Conservation (phyloP, 2,329 filamentous ascomycete species). For the Berkeleyomyces basicola region DNA sequence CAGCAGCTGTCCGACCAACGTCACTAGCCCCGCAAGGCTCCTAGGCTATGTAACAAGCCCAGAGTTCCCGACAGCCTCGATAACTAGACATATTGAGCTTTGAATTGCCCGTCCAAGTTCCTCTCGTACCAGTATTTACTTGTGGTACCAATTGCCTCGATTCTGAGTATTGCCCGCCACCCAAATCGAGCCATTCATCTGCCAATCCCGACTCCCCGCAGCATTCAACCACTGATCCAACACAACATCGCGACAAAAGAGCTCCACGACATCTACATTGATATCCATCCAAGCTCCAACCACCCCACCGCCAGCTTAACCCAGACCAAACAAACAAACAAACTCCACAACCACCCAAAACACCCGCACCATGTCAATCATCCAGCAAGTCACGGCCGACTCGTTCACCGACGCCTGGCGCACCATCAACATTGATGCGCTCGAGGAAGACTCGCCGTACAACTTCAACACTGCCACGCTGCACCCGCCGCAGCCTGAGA, state of each 20-base stretch:
- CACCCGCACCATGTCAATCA: conserved; percentile 42
- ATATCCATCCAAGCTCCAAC: conserved; percentile 1
- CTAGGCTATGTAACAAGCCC: background rate
- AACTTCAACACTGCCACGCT: conserved; percentile 87
- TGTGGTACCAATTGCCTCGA: too few species aligned
- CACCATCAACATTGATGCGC: conserved; percentile 85
- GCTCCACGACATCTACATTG: conserved; percentile 1
- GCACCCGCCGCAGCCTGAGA: conserved; percentile 57
- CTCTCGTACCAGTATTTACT: too few species aligned
- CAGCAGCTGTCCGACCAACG: background rate
- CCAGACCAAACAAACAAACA: background rate
- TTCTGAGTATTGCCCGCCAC: background rate
- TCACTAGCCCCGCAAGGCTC: conserved; percentile 10
- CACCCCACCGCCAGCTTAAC: background rate
- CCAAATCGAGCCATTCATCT: background rate
- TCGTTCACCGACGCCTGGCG: conserved; percentile 53
- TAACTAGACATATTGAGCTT: background rate
- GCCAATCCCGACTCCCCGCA: background rate
- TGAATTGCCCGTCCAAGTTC: too few species aligned
- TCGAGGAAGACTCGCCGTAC: conserved; percentile 73
- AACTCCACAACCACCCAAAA: background rate
- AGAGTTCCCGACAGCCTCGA: conserved; percentile 1
- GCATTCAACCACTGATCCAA: background rate
- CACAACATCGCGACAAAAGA: conserved; percentile 4
- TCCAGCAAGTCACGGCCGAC: conserved; percentile 45